Evolutionary conservation across 257 asterid species (phyloP).

Genomic region (Nicotiana sylvestris): DNA sequence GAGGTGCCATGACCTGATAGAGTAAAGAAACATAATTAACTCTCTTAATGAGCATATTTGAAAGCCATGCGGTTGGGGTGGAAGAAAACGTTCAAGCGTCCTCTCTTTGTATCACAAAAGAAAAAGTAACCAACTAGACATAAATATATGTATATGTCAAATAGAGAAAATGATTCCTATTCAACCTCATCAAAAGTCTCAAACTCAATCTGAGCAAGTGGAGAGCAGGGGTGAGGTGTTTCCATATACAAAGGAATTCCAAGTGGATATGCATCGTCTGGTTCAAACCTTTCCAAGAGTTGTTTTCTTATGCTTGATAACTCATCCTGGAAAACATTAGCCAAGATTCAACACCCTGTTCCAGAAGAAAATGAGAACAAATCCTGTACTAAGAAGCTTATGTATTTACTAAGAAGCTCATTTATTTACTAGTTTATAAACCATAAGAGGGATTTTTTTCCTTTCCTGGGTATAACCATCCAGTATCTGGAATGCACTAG

Average conservation of each 20-base stretch:
- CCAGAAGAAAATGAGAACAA: conserved; percentile 2
- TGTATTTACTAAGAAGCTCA: not conserved
- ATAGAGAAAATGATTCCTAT: not conserved
- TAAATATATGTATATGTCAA: conserved; percentile 5
- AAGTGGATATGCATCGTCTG: conserved; percentile 40
- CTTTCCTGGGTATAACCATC: not conserved
- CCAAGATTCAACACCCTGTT: not conserved
- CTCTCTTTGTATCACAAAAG: not conserved
- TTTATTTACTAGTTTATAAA: not conserved
- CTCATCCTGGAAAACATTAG: conserved; percentile 28
- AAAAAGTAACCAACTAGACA: conserved; percentile 10
- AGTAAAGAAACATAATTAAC: conserved; percentile 8
- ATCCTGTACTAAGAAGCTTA: not conserved
- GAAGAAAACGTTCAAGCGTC: not conserved
- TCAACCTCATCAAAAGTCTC: conserved; percentile 41
- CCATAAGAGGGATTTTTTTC: not conserved
- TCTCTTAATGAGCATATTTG: not conserved
- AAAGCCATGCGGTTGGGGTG: not conserved
- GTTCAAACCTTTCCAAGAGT: conserved; percentile 35
- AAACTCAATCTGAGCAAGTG: conserved; percentile 37
- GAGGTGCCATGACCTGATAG: conserved; percentile 32
- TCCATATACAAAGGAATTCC: conserved; percentile 47
- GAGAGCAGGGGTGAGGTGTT: conserved; percentile 49
- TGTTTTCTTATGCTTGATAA: conserved; percentile 28
- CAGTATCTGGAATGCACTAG: not conserved